phyloP scores from a whole-genome alignment of 192 early-diverging fungal genomes.

The Funneliformis mosseae region DNA sequence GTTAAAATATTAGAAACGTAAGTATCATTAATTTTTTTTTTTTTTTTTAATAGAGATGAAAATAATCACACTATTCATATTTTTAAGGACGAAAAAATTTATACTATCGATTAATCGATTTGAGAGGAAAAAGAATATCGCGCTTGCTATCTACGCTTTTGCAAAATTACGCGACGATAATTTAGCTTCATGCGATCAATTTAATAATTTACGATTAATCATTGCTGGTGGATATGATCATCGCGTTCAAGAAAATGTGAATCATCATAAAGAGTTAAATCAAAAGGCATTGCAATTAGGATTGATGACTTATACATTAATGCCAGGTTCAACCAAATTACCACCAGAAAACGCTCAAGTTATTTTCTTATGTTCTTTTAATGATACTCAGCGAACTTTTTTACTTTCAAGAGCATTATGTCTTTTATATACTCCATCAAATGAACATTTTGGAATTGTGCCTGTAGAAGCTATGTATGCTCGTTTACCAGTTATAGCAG shows the following conservation, averaged over 20 bases:
- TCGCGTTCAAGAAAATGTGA: slow-evolving; percentile 85
- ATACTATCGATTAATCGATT: slow-evolving; percentile 95
- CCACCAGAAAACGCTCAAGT: slow-evolving; percentile 59
- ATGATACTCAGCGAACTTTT: slow-evolving; percentile 74
- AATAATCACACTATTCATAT: not conserved
- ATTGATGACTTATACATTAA: slow-evolving; percentile 49
- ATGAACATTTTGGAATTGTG: slow-evolving; percentile 98
- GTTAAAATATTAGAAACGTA: slow-evolving; percentile 55
- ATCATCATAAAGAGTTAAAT: slow-evolving; percentile 75
- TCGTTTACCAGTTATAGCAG: slow-evolving; percentile 83
- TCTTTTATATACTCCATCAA: slow-evolving; percentile 87
- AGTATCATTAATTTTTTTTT: slow-evolving; percentile 20
- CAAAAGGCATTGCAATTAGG: slow-evolving; percentile 52
- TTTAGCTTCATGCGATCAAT: slow-evolving; percentile 32
- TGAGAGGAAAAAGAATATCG: slow-evolving; percentile 91
- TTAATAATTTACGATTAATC: slow-evolving; percentile 58
- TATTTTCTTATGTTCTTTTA: slow-evolving; percentile 88
- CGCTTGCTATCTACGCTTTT: slow-evolving; percentile 78
- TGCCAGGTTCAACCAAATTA: slow-evolving; percentile 36
- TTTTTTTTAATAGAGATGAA: slow-evolving; percentile 17
- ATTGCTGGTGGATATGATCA: slow-evolving; percentile 91
- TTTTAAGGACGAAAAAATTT: slow-evolving; percentile 35
- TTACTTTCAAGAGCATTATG: slow-evolving; percentile 64
- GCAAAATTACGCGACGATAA: slow-evolving; percentile 45
- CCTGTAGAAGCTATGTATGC: slow-evolving; percentile 96